Base-by-base conservation (phyloP, 805 yeast species). In the Yamadazyma paraphyllophila region DNA sequence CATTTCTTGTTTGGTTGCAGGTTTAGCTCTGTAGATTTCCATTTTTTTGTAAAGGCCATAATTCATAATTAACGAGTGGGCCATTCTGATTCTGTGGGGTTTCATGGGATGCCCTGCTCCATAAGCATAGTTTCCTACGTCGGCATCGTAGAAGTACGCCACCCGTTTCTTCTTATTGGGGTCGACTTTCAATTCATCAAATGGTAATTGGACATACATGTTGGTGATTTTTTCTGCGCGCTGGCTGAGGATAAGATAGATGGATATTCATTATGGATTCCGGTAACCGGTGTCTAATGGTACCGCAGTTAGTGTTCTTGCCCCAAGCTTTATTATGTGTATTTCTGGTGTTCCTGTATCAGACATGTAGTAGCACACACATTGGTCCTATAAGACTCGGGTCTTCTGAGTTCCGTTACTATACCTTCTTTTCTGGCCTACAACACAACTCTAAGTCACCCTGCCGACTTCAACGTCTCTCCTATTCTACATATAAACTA, bases 71-170 rank as follows among this genome's bases (percentile, higher is more conserved):
- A 94, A 76, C 35, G 96, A 88, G 66, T 94, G 98, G 7, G 98
- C 96, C 96, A 94, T 91, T 81, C 98, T 85, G 71, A 94, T 90
- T 62, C 99, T 82, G 66, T 92, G 97, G 17, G 99, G 99, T 64
- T 94, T 94, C 99, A 94, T 94, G 34, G 97, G 97, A 66, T 94
- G 99, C 25, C 97, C 97, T 4, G 97, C 94, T 46, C 98, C 98
- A 63, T 94, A 94, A 37, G 97, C 96, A 67, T 92, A 92, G 70
- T 94, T 94, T 30, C 98, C 98, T 39, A 94, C 96, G 63, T 92
- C 99, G 25, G 96, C 73, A 45, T 69, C 75, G 47, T 72, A 70
- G 55, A 69, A 70, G 53, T 70, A 71, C 15, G 75, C 76, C 47
- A 69, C 71, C 29, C 76, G 53, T 46, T 69, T 71, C 59, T 71